Evolutionary conservation across 2,329 filamentous ascomycete genomes (phyloP).

Genomic region (Trichoderma sp.): DNA sequence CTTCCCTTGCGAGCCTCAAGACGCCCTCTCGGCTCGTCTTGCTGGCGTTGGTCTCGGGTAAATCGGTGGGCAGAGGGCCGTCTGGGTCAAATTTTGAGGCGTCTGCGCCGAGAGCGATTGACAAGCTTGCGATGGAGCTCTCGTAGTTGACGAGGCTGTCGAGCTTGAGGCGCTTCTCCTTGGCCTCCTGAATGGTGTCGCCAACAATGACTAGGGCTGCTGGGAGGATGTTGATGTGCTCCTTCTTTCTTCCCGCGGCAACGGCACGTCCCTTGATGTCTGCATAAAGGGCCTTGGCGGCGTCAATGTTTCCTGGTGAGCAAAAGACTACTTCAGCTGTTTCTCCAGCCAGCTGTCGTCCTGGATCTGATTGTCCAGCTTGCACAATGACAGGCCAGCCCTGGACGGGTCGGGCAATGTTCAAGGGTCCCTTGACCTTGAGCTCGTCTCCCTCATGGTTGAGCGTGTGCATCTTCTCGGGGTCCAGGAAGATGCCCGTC

Average conservation of each 20-base stretch:
- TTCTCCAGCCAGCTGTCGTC: conserved; percentile 49
- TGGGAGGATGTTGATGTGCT: conserved; percentile 51
- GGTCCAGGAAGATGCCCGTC: conserved; percentile 49
- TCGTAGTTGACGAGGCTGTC: conserved; percentile 54
- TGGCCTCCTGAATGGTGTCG: conserved; percentile 47
- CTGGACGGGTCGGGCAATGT: conserved; percentile 51
- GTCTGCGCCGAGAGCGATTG: conserved; percentile 46
- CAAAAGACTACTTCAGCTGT: conserved; percentile 54
- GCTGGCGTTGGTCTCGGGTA: conserved; percentile 54
- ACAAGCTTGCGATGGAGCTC: conserved; percentile 51
- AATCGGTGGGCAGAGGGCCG: conserved; percentile 43
- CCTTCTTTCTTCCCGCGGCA: conserved; percentile 43
- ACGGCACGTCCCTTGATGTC: conserved; percentile 49
- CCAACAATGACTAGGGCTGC: conserved; percentile 50
- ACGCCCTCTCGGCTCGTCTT: conserved; percentile 46
- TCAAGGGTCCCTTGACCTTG: conserved; percentile 47
- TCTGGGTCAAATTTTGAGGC: conserved; percentile 48
- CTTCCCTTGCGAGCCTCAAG: conserved; percentile 43
- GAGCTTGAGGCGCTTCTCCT: conserved; percentile 46
- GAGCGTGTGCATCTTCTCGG: conserved; percentile 50
- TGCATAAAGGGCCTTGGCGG: conserved; percentile 46
- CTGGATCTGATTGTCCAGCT: conserved; percentile 52
- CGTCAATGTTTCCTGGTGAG: conserved; percentile 43
- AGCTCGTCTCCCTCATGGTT: conserved; percentile 44
- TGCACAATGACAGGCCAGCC: conserved; percentile 57